A percentile compares a stretch with the other conserved stretches of the same genome.
Conservation (phyloP, 208 protist species). For the Balamuthia mandrillaris region DNA sequence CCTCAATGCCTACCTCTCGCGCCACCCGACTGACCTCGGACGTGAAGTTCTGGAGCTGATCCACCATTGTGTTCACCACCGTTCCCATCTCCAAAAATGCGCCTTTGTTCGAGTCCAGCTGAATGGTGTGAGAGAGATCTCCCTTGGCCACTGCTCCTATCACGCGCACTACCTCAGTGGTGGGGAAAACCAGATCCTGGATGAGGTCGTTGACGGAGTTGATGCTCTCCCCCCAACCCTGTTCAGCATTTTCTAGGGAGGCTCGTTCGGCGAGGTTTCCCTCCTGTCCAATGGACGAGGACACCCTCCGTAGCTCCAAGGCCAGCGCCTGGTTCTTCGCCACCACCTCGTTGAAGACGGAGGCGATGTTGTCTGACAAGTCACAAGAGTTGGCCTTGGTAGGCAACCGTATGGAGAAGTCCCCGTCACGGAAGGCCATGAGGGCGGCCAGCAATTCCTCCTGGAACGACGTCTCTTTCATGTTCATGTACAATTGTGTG, state of each 20-base stretch:
- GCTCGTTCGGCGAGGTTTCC: slow-evolving; percentile 17
- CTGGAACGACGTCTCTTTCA: too few species aligned
- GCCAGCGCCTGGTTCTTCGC: too few species aligned
- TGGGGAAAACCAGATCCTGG: slow-evolving; percentile 44
- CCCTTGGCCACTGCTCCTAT: slow-evolving; percentile 44
- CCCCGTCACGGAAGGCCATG: too few species aligned
- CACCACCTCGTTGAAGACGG: too few species aligned
- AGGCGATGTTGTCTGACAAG: too few species aligned
- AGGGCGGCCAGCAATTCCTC: too few species aligned
- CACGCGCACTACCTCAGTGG: slow-evolving; percentile 42
- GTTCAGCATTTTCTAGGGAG: not conserved
- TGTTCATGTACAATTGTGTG: too few species aligned
- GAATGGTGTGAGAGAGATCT: slow-evolving; percentile 43
- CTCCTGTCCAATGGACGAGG: slow-evolving; percentile 44
- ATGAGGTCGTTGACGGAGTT: slow-evolving; percentile 43
- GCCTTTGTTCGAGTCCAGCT: slow-evolving; percentile 36
- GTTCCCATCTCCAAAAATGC: slow-evolving; percentile 48
- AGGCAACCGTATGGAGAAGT: too few species aligned
- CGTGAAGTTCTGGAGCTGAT: slow-evolving; percentile 44
- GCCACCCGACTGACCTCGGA: slow-evolving; percentile 46
- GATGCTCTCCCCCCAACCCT: slow-evolving; percentile 40
- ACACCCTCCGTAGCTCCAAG: too few species aligned
- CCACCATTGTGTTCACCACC: slow-evolving; percentile 53
- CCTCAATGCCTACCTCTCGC: slow-evolving; percentile 48
- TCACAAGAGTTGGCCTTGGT: too few species aligned